Percentiles rank a stretch among this genome's conserved stretches.
Evolutionary conservation across 768 basidiomycete species (phyloP).

Genomic region (Calocybe gangraenosa): DNA sequence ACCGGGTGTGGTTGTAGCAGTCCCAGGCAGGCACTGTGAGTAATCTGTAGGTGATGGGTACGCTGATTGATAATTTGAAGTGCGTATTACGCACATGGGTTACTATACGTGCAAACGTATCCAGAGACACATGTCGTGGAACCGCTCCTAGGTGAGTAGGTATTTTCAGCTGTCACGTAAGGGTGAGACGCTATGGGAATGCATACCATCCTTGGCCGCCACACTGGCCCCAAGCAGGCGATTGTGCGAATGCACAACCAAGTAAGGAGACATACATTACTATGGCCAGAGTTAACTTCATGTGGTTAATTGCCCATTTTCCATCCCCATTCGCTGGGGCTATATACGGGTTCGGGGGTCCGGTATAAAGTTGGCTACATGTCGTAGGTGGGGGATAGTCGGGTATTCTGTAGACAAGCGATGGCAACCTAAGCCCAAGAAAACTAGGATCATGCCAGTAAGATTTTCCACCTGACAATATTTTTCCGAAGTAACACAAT

Average conservation of each 20-base stretch:
- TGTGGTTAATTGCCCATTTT: not conserved
- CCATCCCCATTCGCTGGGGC: not conserved
- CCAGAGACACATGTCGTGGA: constrained; percentile 39
- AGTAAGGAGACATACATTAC: constrained; percentile 13
- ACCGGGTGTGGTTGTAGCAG: constrained; percentile 25
- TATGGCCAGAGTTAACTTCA: constrained; percentile 14
- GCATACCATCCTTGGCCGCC: constrained; percentile 37
- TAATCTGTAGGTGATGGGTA: constrained; percentile 32
- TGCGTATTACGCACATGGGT: constrained; percentile 40
- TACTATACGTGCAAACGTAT: constrained; percentile 37
- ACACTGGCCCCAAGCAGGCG: constrained; percentile 39
- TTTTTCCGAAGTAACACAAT: no score
- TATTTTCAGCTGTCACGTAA: not conserved
- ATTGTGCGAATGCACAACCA: constrained; percentile 27
- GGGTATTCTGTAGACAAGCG: not conserved
- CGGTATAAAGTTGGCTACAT: constrained; percentile 6
- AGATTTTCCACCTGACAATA: no score
- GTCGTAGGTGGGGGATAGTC: constrained; percentile 10
- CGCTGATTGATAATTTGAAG: no score
- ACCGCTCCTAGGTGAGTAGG: constrained; percentile 30
- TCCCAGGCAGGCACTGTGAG: constrained; percentile 48
- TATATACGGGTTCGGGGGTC: constrained; percentile 4
- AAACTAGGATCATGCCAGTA: no score
- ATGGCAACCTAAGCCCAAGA: no score
- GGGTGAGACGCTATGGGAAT: not conserved